Evolutionary conservation across 768 basidiomycete species (phyloP), one percentile per base, ranked within the genome.

Genomic region (Coprinopsis cinerea): DNA sequence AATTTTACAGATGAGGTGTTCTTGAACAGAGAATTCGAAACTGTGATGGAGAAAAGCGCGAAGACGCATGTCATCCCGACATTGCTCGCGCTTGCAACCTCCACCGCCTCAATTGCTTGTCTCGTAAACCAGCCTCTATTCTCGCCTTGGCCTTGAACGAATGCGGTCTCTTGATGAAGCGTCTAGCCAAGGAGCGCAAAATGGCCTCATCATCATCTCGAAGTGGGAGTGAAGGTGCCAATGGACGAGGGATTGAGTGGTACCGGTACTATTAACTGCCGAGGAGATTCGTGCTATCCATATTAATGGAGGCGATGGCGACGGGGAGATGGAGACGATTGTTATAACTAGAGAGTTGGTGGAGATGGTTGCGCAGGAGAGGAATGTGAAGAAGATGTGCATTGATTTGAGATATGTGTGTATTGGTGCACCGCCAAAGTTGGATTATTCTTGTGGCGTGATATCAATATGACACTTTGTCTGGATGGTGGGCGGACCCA

Each of bases 111-210:
- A n/a, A n/a, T n/a, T n/a, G n/a, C n/a, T n/a, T n/a, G n/a, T n/a
- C n/a, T n/a, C n/a, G n/a, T n/a, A n/a, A n/a, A n/a, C n/a, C n/a
- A 1, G 64, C 82, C 0, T 91, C 96, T 49, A 95, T 97, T 62
- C 81, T 84, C 0, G 86, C 91, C 0, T 93, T 91, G 65, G 91
- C 93, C 2, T 65, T 98, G 56, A 85, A 88, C 49, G 92, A 94
- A 61, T 85, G 88, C 52, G 92, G 92, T 24, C 65, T 97, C 47
- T 72, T 96, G 15, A 68, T 65, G 47, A 69, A 74, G 34, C 62
- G 77, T 46, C 66, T 70, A 43, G 41, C 58, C 22, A 32, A 45
- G 49, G n/a, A n/a, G n/a, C n/a, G n/a, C n/a, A n/a, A n/a, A n/a
- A n/a, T n/a, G n/a, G n/a, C n/a, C n/a, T n/a, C n/a, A n/a, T n/a